A percentile compares a stretch with the other conserved stretches of the same genome.
These are phyloP conservation scores for Aspergillus sojae DNA, from an alignment of 2,329 filamentous ascomycete genomes.

Conservation along the genomic window DNA sequence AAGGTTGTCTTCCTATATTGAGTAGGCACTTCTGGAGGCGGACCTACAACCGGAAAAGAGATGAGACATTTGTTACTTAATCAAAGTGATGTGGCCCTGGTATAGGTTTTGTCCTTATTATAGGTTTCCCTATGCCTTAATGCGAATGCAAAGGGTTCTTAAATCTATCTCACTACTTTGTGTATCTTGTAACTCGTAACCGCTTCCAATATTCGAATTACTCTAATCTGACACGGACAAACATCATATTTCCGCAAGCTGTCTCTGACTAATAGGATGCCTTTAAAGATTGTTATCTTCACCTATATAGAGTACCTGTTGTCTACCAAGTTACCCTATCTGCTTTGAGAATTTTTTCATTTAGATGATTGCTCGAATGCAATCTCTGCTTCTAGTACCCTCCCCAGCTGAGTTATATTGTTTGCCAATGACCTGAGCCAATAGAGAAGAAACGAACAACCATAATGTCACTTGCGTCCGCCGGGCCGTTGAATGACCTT, in stretches of 20 bases:
- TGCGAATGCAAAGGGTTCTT: neutral
- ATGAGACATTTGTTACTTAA: neutral
- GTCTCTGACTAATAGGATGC: too few species aligned
- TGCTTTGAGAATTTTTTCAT: too few species aligned
- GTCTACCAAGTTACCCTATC: too few species aligned
- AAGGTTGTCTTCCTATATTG: neutral
- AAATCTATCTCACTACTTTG: neutral
- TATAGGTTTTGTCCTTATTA: neutral
- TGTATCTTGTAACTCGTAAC: neutral
- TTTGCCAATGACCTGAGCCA: too few species aligned
- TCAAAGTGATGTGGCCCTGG: neutral
- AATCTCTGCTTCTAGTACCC: too few species aligned
- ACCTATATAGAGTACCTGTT: too few species aligned
- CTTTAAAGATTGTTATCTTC: too few species aligned
- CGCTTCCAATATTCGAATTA: neutral
- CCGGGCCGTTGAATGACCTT: too few species aligned
- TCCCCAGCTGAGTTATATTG: too few species aligned
- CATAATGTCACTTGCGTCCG: too few species aligned
- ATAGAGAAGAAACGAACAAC: too few species aligned
- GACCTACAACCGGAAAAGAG: neutral
- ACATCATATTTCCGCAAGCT: neutral
- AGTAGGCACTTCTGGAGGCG: neutral
- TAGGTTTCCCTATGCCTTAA: neutral
- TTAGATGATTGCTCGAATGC: too few species aligned
- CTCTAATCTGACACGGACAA: neutral